These are phyloP conservation scores for Coniochaeta pulveracea DNA, from an alignment of 2,329 filamentous ascomycete genomes.

Conservation along the genomic window DNA sequence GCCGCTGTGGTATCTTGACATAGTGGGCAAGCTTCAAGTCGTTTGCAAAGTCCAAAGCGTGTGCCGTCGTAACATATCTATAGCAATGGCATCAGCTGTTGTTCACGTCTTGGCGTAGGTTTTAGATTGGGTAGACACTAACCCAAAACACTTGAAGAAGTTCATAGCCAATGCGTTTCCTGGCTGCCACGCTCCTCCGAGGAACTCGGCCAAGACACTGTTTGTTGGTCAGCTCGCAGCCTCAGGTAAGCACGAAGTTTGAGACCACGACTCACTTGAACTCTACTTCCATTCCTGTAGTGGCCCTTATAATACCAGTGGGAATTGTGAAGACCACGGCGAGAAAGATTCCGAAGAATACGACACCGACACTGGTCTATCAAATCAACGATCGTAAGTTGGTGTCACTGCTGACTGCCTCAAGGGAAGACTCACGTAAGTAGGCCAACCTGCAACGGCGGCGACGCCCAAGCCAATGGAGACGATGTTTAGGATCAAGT, in stretches of 20 bases:
- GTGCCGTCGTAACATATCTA: conserved; percentile 29
- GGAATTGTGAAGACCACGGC: conserved; percentile 38
- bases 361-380: conserved; percentile 22
- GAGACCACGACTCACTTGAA: no score
- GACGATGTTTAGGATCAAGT: conserved; percentile 13
- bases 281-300: conserved; percentile 44
- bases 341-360: conserved; percentile 27
- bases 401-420: no score
- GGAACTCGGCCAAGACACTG: conserved; percentile 47
- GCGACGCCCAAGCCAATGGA: conserved; percentile 18
- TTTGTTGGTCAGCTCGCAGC: no score
- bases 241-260: no score
- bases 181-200: conserved; percentile 28
- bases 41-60: conserved; percentile 36
- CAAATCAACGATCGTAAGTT: no score
- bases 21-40: conserved; percentile 19
- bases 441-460: conserved; percentile 17
- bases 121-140: no score
- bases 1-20: conserved; percentile 39
- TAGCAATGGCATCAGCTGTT: no score
- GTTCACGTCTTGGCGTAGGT: no score
- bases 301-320: conserved; percentile 44
- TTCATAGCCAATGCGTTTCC: conserved; percentile 33
- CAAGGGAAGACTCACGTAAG: no score
- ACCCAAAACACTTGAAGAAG: conserved; percentile 30